A percentile compares a stretch with the other conserved stretches of the same genome.
These are phyloP conservation scores for Clavispora asparagi DNA, from an alignment of 805 yeast genomes.

Conservation along the genomic window DNA sequence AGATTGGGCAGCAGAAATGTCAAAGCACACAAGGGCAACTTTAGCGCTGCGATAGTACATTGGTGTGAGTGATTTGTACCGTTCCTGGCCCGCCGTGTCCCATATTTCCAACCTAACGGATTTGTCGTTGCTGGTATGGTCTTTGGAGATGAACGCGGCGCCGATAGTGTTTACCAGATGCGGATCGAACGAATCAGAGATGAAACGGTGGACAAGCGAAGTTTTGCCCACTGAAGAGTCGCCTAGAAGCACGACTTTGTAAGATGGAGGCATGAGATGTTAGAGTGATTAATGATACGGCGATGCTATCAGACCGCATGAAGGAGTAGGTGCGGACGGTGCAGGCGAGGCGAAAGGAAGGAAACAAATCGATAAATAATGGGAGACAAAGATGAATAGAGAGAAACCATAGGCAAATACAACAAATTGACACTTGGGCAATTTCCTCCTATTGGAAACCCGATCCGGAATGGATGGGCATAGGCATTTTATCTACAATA, in stretches of 20 bases:
- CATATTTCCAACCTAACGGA: conserved; percentile 63
- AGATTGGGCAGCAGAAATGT: conserved; percentile 47
- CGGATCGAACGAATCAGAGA: conserved; percentile 63
- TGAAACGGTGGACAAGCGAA: conserved; percentile 80
- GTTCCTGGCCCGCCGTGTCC: conserved; percentile 93
- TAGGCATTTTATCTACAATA: no score
- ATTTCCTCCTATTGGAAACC: no score
- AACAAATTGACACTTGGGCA: no score
- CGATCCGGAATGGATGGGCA: no score
- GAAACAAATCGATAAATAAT: no score
- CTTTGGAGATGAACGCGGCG: conserved; percentile 93
- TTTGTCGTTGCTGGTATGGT: conserved; percentile 34
- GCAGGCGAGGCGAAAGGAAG: no score
- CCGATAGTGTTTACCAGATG: conserved; percentile 91
- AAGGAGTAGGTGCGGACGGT: neutral
- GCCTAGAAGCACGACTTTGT: conserved; percentile 41
- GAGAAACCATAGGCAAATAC: no score
- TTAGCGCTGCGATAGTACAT: conserved; percentile 42
- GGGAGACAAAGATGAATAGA: no score
- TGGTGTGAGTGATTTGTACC: conserved; percentile 41
- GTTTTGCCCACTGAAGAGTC: conserved; percentile 61
- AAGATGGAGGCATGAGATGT: conserved; percentile 19
- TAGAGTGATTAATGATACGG: neutral
- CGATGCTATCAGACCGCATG: no score
- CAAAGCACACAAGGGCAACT: conserved; percentile 81